phyloP scores from a whole-genome alignment of 805 yeast species.

The Barnettozyma populi region DNA sequence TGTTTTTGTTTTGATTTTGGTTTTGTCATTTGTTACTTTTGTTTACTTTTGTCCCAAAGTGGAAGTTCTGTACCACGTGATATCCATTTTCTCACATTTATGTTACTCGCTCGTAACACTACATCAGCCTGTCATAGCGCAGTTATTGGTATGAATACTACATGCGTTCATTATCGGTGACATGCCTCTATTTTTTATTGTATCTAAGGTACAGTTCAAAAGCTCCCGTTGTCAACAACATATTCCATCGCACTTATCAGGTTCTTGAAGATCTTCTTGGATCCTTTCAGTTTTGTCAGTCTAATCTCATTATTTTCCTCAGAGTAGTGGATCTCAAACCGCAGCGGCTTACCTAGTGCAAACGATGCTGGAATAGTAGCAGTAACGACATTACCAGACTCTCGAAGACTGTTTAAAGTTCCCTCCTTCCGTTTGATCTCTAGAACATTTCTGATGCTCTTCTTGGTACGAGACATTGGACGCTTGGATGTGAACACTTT shows the following conservation, averaged over 20 bases:
- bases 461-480: constrained; percentile 19
- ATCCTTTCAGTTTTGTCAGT: constrained; percentile 40
- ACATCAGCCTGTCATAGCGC: too few relatives aligned
- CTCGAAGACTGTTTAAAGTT: constrained; percentile 40
- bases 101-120: too few relatives aligned
- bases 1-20: not conserved
- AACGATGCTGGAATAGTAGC: constrained; percentile 44
- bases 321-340: constrained; percentile 39
- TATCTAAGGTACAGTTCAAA: not conserved
- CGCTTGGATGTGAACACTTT: constrained; percentile 16
- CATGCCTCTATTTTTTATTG: too few relatives aligned
- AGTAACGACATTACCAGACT: constrained; percentile 37
- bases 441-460: constrained; percentile 33
- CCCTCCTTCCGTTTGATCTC: constrained; percentile 46
- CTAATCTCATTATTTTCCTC: constrained; percentile 35
- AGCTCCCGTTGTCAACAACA: constrained; percentile 35
- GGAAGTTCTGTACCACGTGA: constrained; percentile 9
- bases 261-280: constrained; percentile 39
- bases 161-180: too few relatives aligned
- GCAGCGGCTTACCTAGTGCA: constrained; percentile 41
- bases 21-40: constrained; percentile 8
- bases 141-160: too few relatives aligned
- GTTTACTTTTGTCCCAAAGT: constrained; percentile 13
- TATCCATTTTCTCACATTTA: too few relatives aligned
- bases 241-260: constrained; percentile 38